Evolutionary conservation across 2,329 filamentous ascomycete genomes (phyloP).

Genomic region (Phyllosticta citrichinensis): DNA sequence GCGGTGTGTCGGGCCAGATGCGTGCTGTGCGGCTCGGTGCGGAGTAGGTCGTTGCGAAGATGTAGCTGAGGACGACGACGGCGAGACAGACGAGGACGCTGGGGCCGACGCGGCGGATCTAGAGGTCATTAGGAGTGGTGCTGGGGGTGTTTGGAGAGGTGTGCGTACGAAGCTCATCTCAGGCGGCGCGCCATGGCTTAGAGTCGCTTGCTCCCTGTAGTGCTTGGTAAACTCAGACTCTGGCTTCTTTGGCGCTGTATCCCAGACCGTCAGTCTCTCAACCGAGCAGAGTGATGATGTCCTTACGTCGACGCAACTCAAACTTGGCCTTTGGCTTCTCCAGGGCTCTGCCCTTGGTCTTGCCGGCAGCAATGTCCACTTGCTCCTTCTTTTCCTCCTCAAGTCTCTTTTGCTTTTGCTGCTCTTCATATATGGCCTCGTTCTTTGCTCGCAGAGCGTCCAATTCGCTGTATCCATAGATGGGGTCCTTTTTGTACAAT

Average conservation of each 20-base stretch:
- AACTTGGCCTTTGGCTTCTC: slow-evolving; percentile 20
- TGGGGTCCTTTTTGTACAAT: slow-evolving; percentile 21
- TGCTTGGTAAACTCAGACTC: slow-evolving; percentile 20
- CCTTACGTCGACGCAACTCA: slow-evolving; percentile 23
- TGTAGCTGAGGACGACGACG: slow-evolving; percentile 16
- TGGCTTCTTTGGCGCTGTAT: slow-evolving; percentile 7
- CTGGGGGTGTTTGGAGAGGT: not conserved
- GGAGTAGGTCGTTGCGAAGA: slow-evolving; percentile 24
- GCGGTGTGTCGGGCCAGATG: slow-evolving; percentile 24
- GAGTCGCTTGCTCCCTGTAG: slow-evolving; percentile 18
- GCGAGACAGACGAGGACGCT: slow-evolving; percentile 21
- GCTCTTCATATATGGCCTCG: slow-evolving; percentile 22
- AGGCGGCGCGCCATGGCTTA: slow-evolving; percentile 18
- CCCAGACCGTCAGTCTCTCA: slow-evolving; percentile 18
- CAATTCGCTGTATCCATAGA: slow-evolving; percentile 10
- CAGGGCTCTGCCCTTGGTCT: slow-evolving; percentile 8
- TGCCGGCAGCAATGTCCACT: slow-evolving; percentile 1
- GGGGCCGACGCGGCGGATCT: slow-evolving; percentile 21
- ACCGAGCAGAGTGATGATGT: slow-evolving; percentile 17
- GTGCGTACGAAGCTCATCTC: slow-evolving; percentile 24
- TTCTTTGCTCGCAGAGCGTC: slow-evolving; percentile 21
- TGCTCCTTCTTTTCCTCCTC: slow-evolving; percentile 14
- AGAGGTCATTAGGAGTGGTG: not conserved
- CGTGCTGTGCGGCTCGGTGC: slow-evolving; percentile 23
- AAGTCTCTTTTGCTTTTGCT: slow-evolving; percentile 21